A percentile compares a stretch with the other conserved stretches of the same genome.
These are phyloP conservation scores for Drechmeria coniospora DNA, from an alignment of 2,329 filamentous ascomycete genomes.

Conservation along the genomic window DNA sequence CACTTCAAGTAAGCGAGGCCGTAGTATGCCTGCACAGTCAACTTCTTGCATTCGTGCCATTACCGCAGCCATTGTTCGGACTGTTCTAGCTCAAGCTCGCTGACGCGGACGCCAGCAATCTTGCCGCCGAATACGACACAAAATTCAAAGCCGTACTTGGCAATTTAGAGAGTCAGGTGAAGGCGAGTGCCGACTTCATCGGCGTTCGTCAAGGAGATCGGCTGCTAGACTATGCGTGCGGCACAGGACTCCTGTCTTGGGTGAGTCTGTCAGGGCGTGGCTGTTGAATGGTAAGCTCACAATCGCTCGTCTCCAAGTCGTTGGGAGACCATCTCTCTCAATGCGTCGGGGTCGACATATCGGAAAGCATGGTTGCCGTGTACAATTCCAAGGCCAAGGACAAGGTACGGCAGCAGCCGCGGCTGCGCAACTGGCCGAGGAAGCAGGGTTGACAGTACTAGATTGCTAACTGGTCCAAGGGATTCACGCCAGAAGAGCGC, in stretches of 20 bases:
- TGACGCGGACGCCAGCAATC: slow-evolving; percentile 12
- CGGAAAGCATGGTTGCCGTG: slow-evolving; percentile 50
- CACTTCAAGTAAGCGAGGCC: slow-evolving; percentile 31
- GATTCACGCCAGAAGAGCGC: slow-evolving; percentile 36
- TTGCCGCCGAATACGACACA: slow-evolving; percentile 25
- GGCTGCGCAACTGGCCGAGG: too few relatives aligned
- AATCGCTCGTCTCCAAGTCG: slow-evolving; percentile 6
- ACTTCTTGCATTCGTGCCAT: too few relatives aligned
- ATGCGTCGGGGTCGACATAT: slow-evolving; percentile 54
- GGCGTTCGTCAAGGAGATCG: slow-evolving; percentile 34
- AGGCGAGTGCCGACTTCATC: slow-evolving; percentile 41
- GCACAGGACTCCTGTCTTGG: slow-evolving; percentile 50
- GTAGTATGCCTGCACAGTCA: too few relatives aligned
- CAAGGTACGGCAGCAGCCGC: slow-evolving; percentile 25
- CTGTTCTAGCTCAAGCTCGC: too few relatives aligned
- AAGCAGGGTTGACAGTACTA: too few relatives aligned
- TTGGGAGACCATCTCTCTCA: slow-evolving; percentile 24
- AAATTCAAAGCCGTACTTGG: slow-evolving; percentile 37
- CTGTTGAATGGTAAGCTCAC: background rate
- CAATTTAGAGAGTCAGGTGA: slow-evolving; percentile 38
- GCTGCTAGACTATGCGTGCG: slow-evolving; percentile 64
- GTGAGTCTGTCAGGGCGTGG: slow-evolving; percentile 21
- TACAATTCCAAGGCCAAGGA: slow-evolving; percentile 48
- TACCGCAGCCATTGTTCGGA: too few relatives aligned
- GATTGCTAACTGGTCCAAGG: slow-evolving; percentile 18